These are phyloP conservation scores for Aspergillaceae sp. DNA, from an alignment of 2,329 filamentous ascomycete genomes.

Conservation along the genomic window DNA sequence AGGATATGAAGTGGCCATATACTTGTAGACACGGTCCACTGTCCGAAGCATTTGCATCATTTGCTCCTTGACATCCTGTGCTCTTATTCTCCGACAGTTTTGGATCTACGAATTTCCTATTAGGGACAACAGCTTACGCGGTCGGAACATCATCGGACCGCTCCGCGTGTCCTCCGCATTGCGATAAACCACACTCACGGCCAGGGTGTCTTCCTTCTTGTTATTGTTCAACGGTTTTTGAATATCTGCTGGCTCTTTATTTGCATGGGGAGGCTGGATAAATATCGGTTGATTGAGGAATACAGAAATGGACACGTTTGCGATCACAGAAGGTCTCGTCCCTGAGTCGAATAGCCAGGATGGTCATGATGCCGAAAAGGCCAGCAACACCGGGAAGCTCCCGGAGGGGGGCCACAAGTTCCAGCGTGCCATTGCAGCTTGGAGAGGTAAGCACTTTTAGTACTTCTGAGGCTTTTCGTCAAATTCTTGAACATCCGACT, in stretches of 20 bases:
- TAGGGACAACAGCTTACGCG: conserved; percentile 8
- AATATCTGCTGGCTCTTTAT: conserved; percentile 10
- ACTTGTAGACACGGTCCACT: no score
- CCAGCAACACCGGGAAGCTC: conserved; percentile 19
- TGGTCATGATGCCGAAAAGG: conserved; percentile 15
- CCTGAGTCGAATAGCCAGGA: conserved; percentile 22
- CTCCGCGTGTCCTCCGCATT: conserved; percentile 23
- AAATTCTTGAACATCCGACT: neutral
- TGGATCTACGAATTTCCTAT: neutral
- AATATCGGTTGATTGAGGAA: conserved; percentile 2
- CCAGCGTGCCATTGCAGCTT: conserved; percentile 88
- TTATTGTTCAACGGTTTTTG: conserved; percentile 1
- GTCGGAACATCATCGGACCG: conserved; percentile 29
- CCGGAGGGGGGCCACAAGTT: conserved; percentile 76
- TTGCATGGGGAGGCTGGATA: conserved; percentile 17
- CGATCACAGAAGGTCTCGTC: conserved; percentile 32
- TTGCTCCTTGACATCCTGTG: no score
- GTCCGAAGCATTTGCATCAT: no score
- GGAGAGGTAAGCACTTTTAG: conserved; percentile 66
- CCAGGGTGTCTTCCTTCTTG: neutral
- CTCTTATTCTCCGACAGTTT: no score
- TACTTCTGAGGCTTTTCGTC: neutral
- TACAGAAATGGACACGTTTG: conserved; percentile 36
- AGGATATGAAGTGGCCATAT: no score
- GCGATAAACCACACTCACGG: conserved; percentile 2